phyloP scores from a whole-genome alignment of 2,329 filamentous ascomycete species.

The Colletotrichum sp. region DNA sequence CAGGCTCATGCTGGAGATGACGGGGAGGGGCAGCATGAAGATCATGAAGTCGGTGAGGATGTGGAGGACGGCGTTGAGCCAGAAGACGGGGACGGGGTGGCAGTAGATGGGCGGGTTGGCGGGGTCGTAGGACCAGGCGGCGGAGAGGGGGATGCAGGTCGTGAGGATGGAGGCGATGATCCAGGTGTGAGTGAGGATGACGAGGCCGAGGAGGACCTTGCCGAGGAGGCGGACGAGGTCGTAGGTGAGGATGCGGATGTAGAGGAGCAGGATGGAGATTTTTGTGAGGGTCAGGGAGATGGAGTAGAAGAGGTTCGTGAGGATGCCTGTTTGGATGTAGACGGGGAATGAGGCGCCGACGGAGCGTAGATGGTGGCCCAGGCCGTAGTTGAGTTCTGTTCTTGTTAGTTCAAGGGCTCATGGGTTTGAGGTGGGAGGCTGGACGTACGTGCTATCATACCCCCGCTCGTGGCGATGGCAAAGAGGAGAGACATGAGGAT shows the following conservation, averaged over 20 bases:
- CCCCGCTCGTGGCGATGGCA: slow-evolving; percentile 14
- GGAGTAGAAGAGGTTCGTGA: slow-evolving; percentile 22
- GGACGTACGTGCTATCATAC: slow-evolving; percentile 18
- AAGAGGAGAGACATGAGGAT: slow-evolving; percentile 34
- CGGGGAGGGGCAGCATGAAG: slow-evolving; percentile 41
- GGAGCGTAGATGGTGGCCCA: slow-evolving; percentile 13
- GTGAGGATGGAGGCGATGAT: slow-evolving; percentile 26
- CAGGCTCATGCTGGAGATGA: slow-evolving; percentile 48
- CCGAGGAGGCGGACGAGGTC: slow-evolving; percentile 27
- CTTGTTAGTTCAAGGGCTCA: not conserved
- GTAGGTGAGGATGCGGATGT: slow-evolving; percentile 28
- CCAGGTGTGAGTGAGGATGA: slow-evolving; percentile 25
- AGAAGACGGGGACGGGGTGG: slow-evolving; percentile 26
- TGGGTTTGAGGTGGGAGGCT: not conserved
- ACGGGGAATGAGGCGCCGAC: not conserved
- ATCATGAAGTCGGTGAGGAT: slow-evolving; percentile 30
- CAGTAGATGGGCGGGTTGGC: slow-evolving; percentile 3
- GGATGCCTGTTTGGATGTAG: slow-evolving; percentile 13
- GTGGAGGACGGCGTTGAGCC: slow-evolving; percentile 27
- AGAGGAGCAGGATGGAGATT: slow-evolving; percentile 26
- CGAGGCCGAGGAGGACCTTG: slow-evolving; percentile 22
- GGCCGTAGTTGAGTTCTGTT: slow-evolving; percentile 16
- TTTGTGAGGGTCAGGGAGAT: slow-evolving; percentile 25
- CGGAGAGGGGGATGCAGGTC: slow-evolving; percentile 24
- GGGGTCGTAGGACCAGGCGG: slow-evolving; percentile 21